Conservation (phyloP, 2,329 filamentous ascomycete species). For the Alternaria dauci region DNA sequence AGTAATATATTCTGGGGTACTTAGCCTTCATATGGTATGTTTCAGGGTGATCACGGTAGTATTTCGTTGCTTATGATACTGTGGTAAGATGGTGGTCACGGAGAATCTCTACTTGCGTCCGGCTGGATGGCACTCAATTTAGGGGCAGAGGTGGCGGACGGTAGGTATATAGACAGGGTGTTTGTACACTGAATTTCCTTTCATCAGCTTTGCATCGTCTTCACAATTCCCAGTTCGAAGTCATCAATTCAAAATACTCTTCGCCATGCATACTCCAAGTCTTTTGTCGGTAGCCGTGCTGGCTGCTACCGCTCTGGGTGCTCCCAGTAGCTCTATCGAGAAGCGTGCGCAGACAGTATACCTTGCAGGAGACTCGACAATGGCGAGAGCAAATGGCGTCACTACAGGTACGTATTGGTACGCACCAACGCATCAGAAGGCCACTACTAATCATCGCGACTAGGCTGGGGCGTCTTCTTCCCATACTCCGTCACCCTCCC, state of each 20-base stretch:
- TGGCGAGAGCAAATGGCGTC: conserved; percentile 61
- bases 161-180: neutral
- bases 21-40: conserved; percentile 8
- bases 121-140: neutral
- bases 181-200: neutral
- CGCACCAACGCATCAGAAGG: neutral
- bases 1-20: conserved; percentile 4
- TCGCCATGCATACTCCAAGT: conserved; percentile 16
- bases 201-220: neutral
- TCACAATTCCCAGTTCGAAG: neutral
- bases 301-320: conserved; percentile 30
- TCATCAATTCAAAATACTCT: neutral
- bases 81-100: neutral
- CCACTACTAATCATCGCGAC: neutral
- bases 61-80: neutral
- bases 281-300: conserved; percentile 33
- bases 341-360: conserved; percentile 58
- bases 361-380: conserved; percentile 69
- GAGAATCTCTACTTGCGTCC: neutral
- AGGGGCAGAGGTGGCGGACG: neutral
- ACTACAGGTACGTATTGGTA: conserved; percentile 46
- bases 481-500: conserved; percentile 59
- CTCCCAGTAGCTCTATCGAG: conserved; percentile 29
- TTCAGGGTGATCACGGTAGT: conserved; percentile 2
- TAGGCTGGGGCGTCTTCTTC: conserved; percentile 71